Base-by-base conservation (phyloP, 495 filamentous ascomycete genomes). In the Penicillium paradoxum region DNA sequence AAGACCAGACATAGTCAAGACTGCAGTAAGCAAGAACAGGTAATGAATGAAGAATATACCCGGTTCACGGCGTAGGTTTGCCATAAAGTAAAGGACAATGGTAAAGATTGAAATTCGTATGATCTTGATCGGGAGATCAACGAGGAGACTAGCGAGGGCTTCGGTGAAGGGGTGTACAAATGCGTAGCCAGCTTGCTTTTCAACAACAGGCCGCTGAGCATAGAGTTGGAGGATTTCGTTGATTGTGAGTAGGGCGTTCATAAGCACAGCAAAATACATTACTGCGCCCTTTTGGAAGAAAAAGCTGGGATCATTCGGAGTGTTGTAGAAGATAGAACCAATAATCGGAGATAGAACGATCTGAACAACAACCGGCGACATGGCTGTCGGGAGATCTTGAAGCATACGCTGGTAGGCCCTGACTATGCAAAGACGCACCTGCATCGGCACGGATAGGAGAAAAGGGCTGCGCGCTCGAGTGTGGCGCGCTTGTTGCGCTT, bases 241-340 rank as follows among this genome's bases (percentile, higher is more conserved):
- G 5, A 79, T 59, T 0, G 64, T 68, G 27, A 65, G 72, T 11
- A 81, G 62, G 4, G 75, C 72, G 47, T 79, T 80, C 51, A 79
- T 63, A 1, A 96, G 77, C 55, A 92, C 83, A 33, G 89, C 86
- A 62, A 96, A 95, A 79, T 95, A 97, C 22, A 95, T 72, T 1
- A 93, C 75, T 48, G 86, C 87, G 21, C 87, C 89, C 37, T 63
- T 65, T 47, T 69, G 66, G 47, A 67, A 69, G 39, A 69, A 71
- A 14, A 54, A 60, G 15, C 27, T 48, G 11, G 58, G 52, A 14
- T 44, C 53, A n/a, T 53, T 48, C 4, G 65, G 65, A 2, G 58
- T 56, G 21, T 87, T 79, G 61, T 84, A 93, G 71, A 91, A 97
- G 41, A 95, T 84, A 49, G 82, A 87, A 22, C 86, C 83, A 61